Conservation (phyloP, 2,329 filamentous ascomycete species). For the Hypoxylon sp. region DNA sequence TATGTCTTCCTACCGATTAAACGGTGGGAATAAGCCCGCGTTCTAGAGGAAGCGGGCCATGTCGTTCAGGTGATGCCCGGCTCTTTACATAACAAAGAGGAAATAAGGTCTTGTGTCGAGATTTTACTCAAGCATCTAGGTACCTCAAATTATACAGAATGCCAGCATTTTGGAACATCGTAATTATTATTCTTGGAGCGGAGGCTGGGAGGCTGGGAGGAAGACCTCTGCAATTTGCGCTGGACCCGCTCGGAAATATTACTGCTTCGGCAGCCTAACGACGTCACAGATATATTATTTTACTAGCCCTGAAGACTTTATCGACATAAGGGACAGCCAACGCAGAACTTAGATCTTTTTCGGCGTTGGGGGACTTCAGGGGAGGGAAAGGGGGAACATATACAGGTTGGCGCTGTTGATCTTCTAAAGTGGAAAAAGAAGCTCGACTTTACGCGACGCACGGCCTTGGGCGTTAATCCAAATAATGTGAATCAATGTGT, state of each 20-base stretch:
- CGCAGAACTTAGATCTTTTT: slow-evolving; percentile 5
- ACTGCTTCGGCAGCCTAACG: too few species aligned
- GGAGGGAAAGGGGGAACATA: too few species aligned
- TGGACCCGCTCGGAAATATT: slow-evolving; percentile 9
- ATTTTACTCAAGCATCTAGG: not conserved
- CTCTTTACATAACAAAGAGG: slow-evolving; percentile 1
- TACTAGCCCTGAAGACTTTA: too few species aligned
- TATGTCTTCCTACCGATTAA: slow-evolving; percentile 37
- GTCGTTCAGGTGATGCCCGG: slow-evolving; percentile 26
- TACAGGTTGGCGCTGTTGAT: too few species aligned
- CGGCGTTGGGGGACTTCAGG: slow-evolving; percentile 9
- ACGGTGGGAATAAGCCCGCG: slow-evolving; percentile 45
- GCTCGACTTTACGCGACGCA: too few species aligned
- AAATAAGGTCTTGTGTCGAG: not conserved
- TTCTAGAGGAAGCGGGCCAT: slow-evolving; percentile 44
- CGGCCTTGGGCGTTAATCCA: too few species aligned
- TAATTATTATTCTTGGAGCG: too few species aligned
- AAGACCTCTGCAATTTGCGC: slow-evolving; percentile 5
- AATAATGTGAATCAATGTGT: slow-evolving; percentile 39
- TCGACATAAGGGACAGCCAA: slow-evolving; percentile 25
- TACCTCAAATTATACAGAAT: slow-evolving; percentile 1
- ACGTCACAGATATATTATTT: too few species aligned
- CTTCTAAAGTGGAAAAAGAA: too few species aligned
- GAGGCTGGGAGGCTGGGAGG: not conserved
- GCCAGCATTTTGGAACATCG: too few species aligned